Base-by-base conservation (phyloP, 2,329 filamentous ascomycete genomes). In the Colletotrichum graminicola region DNA sequence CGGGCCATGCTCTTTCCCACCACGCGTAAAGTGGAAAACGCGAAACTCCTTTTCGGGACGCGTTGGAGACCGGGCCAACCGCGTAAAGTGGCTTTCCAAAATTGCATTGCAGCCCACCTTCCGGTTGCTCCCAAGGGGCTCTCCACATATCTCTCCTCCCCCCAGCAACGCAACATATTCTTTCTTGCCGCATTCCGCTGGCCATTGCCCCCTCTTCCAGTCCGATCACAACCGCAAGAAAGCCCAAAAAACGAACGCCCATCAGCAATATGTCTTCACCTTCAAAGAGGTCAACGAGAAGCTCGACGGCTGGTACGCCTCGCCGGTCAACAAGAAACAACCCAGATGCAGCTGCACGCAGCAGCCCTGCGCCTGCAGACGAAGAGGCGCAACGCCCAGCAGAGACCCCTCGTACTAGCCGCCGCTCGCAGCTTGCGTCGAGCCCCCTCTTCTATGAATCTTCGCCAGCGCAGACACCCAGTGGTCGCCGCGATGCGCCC, bases 361-460 rank as follows among this genome's bases (percentile, higher is more conserved):
- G 82, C 76, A 86, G 84, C 76, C 86, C 86, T 73, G 78, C 79
- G 68, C 77, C 74, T 14, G 61, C 56, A 41, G 71, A 72, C 32
- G 62, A 56, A 41, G 62, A 65, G 26, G 29, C 49, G 45, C 66
- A 69, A 52, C 61, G 75, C 76, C 65, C 43, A 16, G 62, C 39
- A 32, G 79, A 78, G 54, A 87, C 86, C 62, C 87, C 87, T 73
- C 84, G 85, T 62, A 80, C 81, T 66, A 82, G 80, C 62, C 82
- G 83, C 43, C 75, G 81, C 29, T 85, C 86, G 29, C 84, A 87
- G 75, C 84, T 91, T 73, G 89, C 89, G 6, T 96, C 94, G 5
- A 97, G 94, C 70, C 95, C 95, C 51, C 86, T 97, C 74, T 93
- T 93, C 81, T 97, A 91, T 81, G 89, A 88, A 76, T 89, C 86